Percentiles rank a stretch among this genome's conserved stretches.
Evolutionary conservation across 257 asterid species (phyloP).

Genomic region (Thymus mandschuricus): DNA sequence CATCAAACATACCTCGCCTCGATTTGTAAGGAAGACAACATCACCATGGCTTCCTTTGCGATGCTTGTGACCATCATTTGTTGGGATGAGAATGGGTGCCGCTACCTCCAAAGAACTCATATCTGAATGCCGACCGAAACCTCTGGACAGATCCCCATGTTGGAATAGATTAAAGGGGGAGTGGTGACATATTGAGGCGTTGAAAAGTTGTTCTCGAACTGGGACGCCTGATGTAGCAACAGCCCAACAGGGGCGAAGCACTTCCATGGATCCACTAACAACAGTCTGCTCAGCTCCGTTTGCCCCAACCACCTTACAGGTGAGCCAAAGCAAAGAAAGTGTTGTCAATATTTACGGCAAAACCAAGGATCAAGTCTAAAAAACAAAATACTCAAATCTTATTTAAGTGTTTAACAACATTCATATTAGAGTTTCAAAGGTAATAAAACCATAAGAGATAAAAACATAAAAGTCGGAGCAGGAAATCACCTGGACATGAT

Average conservation of each 20-base stretch:
- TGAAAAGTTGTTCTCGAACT: conserved; percentile 89
- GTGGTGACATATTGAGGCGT: conserved; percentile 96
- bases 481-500: conserved; percentile 90
- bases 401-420: not conserved
- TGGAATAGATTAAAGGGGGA: conserved; percentile 85
- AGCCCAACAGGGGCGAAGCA: conserved; percentile 98
- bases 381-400: not conserved
- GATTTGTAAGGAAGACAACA: conserved; percentile 85
- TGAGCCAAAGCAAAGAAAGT: conserved; percentile 15
- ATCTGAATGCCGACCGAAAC: conserved; percentile 62
- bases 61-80: conserved; percentile 84
- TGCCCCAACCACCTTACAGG: conserved; percentile 82
- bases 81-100: conserved; percentile 85
- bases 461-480: not conserved
- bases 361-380: not conserved
- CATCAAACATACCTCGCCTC: conserved; percentile 82
- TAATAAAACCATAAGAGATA: not conserved
- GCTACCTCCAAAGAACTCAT: conserved; percentile 84
- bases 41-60: conserved; percentile 95
- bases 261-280: conserved; percentile 95
- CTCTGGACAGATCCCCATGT: conserved; percentile 81
- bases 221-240: conserved; percentile 98
- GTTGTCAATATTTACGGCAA: conserved; percentile 7
- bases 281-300: conserved; percentile 96
- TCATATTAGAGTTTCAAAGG: not conserved